Conservation (phyloP, 306 rosid genomes). For the Quercus rubra region DNA sequence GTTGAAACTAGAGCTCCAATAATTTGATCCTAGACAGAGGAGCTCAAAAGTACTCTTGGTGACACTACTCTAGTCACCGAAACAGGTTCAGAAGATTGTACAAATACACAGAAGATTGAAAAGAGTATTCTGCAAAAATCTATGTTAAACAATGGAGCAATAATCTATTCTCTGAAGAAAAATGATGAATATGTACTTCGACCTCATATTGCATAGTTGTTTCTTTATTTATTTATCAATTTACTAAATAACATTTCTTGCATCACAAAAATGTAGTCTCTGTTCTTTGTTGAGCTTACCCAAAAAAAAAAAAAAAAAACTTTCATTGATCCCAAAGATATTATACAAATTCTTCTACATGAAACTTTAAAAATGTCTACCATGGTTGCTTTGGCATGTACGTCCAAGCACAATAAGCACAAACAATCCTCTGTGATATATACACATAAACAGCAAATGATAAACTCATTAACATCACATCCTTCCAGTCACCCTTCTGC, state of each 20-base stretch:
- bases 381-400: conserved; percentile 39
- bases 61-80: too few relatives aligned
- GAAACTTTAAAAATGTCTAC: conserved; percentile 12
- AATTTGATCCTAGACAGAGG: background rate
- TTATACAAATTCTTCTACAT: background rate
- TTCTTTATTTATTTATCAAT: too few relatives aligned
- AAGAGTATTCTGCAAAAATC: too few relatives aligned
- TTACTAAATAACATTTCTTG: background rate
- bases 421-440: conserved; percentile 46
- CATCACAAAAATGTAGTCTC: background rate
- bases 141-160: too few relatives aligned
- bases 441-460: conserved; percentile 64
- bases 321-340: too few relatives aligned
- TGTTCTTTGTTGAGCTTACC: background rate
- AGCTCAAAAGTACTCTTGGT: too few relatives aligned
- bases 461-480: conserved; percentile 49
- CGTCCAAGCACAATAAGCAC: conserved; percentile 50
- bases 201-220: too few relatives aligned
- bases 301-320: too few relatives aligned
- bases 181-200: too few relatives aligned
- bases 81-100: too few relatives aligned
- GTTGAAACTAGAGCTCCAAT: background rate
- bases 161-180: too few relatives aligned
- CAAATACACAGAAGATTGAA: too few relatives aligned
- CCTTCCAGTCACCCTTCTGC: conserved; percentile 62